phyloP scores from a whole-genome alignment of 768 basidiomycete genomes.

The Psilocybe sp. region DNA sequence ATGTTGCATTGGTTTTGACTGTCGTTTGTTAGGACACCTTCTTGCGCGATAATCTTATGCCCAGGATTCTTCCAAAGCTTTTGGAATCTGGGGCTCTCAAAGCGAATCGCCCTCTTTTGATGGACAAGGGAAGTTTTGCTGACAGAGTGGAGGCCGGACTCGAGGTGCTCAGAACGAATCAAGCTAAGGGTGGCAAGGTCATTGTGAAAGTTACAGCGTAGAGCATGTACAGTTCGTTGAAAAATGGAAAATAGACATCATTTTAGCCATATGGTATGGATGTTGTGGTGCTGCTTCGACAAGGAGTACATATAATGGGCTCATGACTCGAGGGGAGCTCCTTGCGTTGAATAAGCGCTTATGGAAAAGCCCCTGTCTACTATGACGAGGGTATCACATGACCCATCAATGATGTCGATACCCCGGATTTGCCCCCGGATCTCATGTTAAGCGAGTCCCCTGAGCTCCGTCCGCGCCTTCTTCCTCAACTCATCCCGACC shows the following conservation, averaged over 20 bases:
- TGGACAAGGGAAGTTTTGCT: conserved; percentile 40
- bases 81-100: conserved; percentile 35
- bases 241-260: too few species aligned
- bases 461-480: not conserved
- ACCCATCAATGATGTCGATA: too few species aligned
- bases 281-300: too few species aligned
- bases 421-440: too few species aligned
- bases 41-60: conserved; percentile 41
- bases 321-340: too few species aligned
- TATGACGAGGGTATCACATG: not conserved
- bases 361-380: not conserved
- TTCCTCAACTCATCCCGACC: not conserved
- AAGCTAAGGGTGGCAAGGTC: conserved; percentile 49
- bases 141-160: conserved; percentile 40
- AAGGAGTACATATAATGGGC: not conserved
- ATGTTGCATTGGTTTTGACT: not conserved
- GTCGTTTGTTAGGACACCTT: conserved; percentile 30
- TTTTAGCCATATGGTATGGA: too few species aligned
- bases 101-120: conserved; percentile 37
- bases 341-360: not conserved
- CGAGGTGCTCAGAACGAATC: conserved; percentile 43
- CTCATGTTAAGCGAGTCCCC: too few species aligned
- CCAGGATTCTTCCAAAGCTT: conserved; percentile 41
- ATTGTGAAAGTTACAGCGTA: conserved; percentile 26
- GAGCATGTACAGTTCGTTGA: too few species aligned